These are phyloP conservation scores for Arabidopsis arenosa DNA, from an alignment of 345 rosid species.

Conservation along the genomic window DNA sequence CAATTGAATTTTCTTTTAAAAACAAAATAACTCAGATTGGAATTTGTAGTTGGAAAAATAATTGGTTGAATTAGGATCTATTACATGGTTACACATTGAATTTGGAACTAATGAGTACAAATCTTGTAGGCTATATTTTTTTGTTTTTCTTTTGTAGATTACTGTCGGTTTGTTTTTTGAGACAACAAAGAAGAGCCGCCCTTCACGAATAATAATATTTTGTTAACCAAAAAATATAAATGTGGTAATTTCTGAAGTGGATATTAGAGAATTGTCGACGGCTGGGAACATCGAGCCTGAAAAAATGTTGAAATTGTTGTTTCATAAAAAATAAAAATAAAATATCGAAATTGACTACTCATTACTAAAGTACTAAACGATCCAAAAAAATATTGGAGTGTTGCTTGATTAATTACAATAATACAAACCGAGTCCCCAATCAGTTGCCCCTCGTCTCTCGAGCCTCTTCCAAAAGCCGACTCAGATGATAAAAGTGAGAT, in stretches of 20 bases:
- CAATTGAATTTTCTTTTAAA: background rate
- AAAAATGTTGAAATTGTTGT: background rate
- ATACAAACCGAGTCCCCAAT: slow-evolving; percentile 23
- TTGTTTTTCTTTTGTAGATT: no score
- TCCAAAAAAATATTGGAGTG: slow-evolving; percentile 15
- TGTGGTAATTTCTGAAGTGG: background rate
- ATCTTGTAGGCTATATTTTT: no score
- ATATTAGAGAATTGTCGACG: background rate
- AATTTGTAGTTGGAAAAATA: background rate
- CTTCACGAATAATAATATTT: no score
- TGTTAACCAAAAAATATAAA: background rate
- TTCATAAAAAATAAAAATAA: no score
- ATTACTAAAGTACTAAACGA: slow-evolving; percentile 11
- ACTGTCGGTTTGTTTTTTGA: no score
- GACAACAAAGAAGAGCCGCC: no score
- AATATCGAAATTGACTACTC: background rate
- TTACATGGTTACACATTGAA: background rate
- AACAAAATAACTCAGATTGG: background rate
- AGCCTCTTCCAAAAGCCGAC: slow-evolving; percentile 14
- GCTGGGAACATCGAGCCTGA: slow-evolving; percentile 9
- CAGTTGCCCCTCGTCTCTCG: background rate
- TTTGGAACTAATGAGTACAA: no score
- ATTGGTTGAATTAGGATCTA: background rate
- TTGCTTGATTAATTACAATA: slow-evolving; percentile 14
- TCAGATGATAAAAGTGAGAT: no score